Evolutionary conservation across 768 basidiomycete genomes (phyloP).

Genomic region (Tremella yokohamensis): DNA sequence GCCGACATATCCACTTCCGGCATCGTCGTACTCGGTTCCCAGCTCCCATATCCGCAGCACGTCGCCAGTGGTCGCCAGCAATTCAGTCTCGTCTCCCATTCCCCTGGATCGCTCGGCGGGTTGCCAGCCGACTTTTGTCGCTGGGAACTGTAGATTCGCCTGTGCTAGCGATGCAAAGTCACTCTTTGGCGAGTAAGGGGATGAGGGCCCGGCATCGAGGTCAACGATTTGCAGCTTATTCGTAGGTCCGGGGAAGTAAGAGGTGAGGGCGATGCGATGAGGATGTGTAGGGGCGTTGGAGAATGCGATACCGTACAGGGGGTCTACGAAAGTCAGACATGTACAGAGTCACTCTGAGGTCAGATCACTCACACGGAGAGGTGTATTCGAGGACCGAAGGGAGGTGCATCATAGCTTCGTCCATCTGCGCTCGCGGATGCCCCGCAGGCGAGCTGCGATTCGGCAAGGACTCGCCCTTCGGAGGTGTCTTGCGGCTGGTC

Average conservation of each 20-base stretch:
- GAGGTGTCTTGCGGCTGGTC: no score
- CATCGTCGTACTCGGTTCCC: slow-evolving; percentile 62
- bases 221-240: slow-evolving; percentile 41
- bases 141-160: slow-evolving; percentile 83
- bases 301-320: slow-evolving; percentile 48
- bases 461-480: background rate
- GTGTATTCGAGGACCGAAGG: slow-evolving; percentile 66
- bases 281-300: slow-evolving; percentile 64
- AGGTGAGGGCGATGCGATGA: slow-evolving; percentile 78
- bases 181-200: slow-evolving; percentile 63
- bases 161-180: slow-evolving; percentile 85
- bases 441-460: background rate
- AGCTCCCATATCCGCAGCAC: slow-evolving; percentile 90
- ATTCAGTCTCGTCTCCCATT: slow-evolving; percentile 5
- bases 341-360: background rate
- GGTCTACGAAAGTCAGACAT: slow-evolving; percentile 30
- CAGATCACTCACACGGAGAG: slow-evolving; percentile 67
- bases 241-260: slow-evolving; percentile 70
- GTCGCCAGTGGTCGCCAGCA: slow-evolving; percentile 75
- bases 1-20: slow-evolving; percentile 34
- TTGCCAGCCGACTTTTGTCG: slow-evolving; percentile 90
- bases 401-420: slow-evolving; percentile 12
- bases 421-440: background rate
- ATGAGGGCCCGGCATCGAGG: slow-evolving; percentile 61
- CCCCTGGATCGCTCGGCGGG: slow-evolving; percentile 59